Evolutionary conservation across 495 filamentous ascomycete genomes (phyloP), one percentile per base, ranked within the genome.

Genomic region (Aspergillus carlsbadensis): DNA sequence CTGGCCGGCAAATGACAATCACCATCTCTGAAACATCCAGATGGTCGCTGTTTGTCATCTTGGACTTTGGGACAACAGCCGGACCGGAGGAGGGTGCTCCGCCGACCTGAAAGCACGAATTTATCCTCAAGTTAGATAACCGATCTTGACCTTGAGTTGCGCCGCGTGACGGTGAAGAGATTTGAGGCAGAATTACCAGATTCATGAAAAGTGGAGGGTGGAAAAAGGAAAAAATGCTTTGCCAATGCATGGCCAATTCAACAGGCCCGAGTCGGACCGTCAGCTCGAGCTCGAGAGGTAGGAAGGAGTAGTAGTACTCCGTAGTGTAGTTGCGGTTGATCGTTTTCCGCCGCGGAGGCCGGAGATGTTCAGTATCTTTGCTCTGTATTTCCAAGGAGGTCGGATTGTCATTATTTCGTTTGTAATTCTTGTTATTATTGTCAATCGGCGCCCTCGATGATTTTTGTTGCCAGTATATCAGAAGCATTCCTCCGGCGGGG

Each of bases 401-500:
- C 15, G 35, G 35, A 39, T 39, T 39, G 10, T 41, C 18, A 18
- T 41, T 20, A 41, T 41, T 18, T 41, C 17, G 14, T 17, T 41
- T 41, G 17, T 15, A 17, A 20, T 41, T 41, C 6, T 14, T 37
- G n/a, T 37, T 37, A 37, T 15, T 37, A 5, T 37, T 37, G 10
- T 37, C 26, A 29, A 29, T 29, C 8, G 26, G 26, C 8, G 26
- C 26, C 26, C 26, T 29, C 26, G 26, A 29, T n/a, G 26, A 29
- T 29, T 29, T 29, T 29, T 29, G 3, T 29, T 3, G 26, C 26
- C 26, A 29, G 26, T 21, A 21, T 43, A 43, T 11, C 40, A 43
- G n/a, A 36, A 37, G 52, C 22, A 29, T 55, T 47, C 52, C 47
- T 55, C 42, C 52, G 53, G 54, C 35, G 54, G 54, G 54, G 54